Evolutionary conservation across 345 rosid genomes (phyloP).

Genomic region (Erysimum cheiranthoides): DNA sequence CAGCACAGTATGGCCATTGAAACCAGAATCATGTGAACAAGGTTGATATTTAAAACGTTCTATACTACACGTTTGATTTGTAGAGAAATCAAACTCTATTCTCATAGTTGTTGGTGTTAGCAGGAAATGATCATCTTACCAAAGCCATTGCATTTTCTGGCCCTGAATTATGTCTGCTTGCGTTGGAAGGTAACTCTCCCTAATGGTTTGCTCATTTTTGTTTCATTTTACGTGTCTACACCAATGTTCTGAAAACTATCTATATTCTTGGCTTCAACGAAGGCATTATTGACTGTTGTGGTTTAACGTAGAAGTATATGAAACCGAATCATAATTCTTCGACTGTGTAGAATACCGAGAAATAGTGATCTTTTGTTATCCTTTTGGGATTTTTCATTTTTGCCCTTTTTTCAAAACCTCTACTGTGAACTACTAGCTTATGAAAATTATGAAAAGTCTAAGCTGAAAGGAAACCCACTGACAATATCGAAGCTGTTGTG

Average conservation of each 20-base stretch:
- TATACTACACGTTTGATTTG: conserved; percentile 33
- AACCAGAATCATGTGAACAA: conserved; percentile 45
- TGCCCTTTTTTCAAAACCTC: not conserved
- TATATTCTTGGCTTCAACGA: conserved; percentile 22
- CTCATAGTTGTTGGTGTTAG: conserved; percentile 35
- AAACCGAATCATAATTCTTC: not conserved
- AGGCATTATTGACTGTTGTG: conserved; percentile 15
- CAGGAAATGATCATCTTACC: conserved; percentile 53
- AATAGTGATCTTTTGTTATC: conserved; percentile 13
- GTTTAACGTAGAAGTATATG: conserved; percentile 9
- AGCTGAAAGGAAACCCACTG: conserved; percentile 1
- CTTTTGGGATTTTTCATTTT: conserved; percentile 18
- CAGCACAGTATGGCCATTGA: conserved; percentile 66
- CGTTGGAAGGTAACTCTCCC: conserved; percentile 70
- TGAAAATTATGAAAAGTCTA: not conserved
- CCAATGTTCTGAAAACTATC: not conserved
- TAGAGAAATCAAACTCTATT: conserved; percentile 25
- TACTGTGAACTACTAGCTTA: conserved; percentile 17
- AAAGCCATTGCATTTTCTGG: conserved; percentile 54
- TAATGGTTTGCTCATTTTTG: conserved; percentile 18
- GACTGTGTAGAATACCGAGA: conserved; percentile 15
- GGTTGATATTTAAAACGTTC: conserved; percentile 50
- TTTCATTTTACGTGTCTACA: not conserved
- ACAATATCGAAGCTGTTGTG: not conserved
- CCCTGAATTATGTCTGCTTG: conserved; percentile 70